Evolutionary conservation across 2,329 filamentous ascomycete genomes (phyloP).

Genomic region (Cryphonectria nitschkei): DNA sequence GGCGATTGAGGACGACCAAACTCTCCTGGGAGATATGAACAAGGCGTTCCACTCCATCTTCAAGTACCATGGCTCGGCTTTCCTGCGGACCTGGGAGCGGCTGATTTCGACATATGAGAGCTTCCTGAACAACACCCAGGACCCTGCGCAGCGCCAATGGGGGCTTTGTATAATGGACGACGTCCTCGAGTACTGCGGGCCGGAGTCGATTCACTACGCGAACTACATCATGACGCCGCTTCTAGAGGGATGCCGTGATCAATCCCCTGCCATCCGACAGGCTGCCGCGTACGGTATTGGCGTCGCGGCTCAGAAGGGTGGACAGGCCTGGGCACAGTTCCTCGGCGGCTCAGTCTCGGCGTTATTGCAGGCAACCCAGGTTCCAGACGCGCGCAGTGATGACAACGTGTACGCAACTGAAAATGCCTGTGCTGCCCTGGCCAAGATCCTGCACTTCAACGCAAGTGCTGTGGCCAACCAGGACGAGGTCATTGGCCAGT

Average conservation of each 20-base stretch:
- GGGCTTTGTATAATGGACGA: conserved; percentile 99
- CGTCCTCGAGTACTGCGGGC: conserved; percentile 93
- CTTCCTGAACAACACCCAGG: conserved; percentile 76
- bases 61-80: conserved; percentile 87
- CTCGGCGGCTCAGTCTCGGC: conserved; percentile 77
- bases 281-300: conserved; percentile 95
- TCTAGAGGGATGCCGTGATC: conserved; percentile 81
- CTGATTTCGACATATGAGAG: conserved; percentile 83
- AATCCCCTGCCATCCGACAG: conserved; percentile 89
- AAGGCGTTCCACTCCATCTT: conserved; percentile 99
- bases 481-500: conserved; percentile 77
- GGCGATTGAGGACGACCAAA: conserved; percentile 96
- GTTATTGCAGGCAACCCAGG: conserved; percentile 82
- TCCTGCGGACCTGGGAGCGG: conserved; percentile 86
- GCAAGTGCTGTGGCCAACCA: conserved; percentile 73
- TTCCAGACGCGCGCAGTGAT: conserved; percentile 81
- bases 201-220: conserved; percentile 84
- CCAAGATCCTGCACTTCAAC: conserved; percentile 95
- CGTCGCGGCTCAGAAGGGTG: conserved; percentile 91
- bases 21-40: conserved; percentile 97
- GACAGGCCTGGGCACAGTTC: conserved; percentile 85
- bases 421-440: conserved; percentile 94
- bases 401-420: conserved; percentile 97
- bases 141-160: conserved; percentile 95
- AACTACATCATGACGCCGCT: conserved; percentile 86